A percentile compares a stretch with the other conserved stretches of the same genome.
phyloP scores from a whole-genome alignment of 2,329 filamentous ascomycete genomes.

The Ceratocystis lukuohia region DNA sequence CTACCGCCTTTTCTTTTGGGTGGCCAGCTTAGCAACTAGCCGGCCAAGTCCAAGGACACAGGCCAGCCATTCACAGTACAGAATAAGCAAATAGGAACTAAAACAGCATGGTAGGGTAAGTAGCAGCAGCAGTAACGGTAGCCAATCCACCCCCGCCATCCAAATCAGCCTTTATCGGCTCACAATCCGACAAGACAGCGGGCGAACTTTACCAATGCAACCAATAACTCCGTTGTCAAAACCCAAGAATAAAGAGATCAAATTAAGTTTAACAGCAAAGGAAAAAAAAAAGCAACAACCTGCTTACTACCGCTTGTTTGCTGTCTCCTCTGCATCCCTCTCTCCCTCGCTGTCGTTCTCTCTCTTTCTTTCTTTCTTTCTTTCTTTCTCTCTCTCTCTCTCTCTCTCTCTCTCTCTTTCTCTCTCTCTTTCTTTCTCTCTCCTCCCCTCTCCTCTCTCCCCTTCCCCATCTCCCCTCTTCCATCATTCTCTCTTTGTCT shows the following conservation, averaged over 20 bases:
- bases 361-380: not conserved
- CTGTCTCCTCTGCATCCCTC: no score
- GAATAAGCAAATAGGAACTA: not conserved
- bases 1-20: no score
- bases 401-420: not conserved
- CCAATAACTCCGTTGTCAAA: not conserved
- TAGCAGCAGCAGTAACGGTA: not conserved
- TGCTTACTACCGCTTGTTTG: not conserved
- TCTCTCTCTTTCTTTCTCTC: not conserved
- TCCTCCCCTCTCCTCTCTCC: not conserved
- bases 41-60: not conserved
- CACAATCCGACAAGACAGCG: not conserved
- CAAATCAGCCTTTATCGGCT: not conserved
- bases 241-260: not conserved
- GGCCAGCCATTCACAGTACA: not conserved
- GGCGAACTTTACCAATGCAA: conserved; percentile 1
- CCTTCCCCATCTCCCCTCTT: not conserved
- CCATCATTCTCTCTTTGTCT: not conserved
- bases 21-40: not conserved
- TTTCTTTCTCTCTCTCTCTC: not conserved
- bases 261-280: not conserved
- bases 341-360: not conserved
- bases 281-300: not conserved
- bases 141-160: not conserved
- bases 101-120: not conserved